Percentiles rank a stretch among this genome's conserved stretches.
Conservation (phyloP, 148 eudicot species). For the Limonium bicolor region DNA sequence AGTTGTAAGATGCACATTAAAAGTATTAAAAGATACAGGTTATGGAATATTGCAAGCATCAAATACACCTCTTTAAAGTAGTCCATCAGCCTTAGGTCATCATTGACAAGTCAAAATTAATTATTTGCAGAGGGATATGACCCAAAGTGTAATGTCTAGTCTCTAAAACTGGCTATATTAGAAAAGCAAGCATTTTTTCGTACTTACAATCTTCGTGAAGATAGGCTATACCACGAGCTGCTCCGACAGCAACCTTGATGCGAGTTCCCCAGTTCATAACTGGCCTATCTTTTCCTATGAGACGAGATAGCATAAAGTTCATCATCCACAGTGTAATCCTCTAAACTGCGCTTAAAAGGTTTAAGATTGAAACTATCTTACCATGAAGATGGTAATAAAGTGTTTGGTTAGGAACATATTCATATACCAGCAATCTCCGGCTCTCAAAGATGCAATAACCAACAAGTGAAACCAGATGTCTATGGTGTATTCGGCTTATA, state of each 20-base stretch:
- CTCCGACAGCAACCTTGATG: constrained; percentile 68
- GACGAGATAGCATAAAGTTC: neutral
- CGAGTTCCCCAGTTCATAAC: constrained; percentile 69
- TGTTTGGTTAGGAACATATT: constrained; percentile 55
- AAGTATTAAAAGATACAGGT: too few species aligned
- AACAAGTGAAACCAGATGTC: constrained; percentile 66
- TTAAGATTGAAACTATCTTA: constrained; percentile 15
- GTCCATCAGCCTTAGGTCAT: too few species aligned
- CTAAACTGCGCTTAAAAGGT: neutral
- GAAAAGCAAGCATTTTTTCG: neutral
- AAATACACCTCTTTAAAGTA: too few species aligned
- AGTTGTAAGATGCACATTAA: too few species aligned
- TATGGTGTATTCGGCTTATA: constrained; percentile 57
- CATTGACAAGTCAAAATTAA: too few species aligned
- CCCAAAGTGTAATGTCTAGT: neutral
- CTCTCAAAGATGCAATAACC: constrained; percentile 56
- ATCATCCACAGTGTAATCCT: neutral
- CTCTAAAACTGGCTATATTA: neutral
- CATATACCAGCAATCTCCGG: constrained; percentile 53
- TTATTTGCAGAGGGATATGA: too few species aligned
- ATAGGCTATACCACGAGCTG: constrained; percentile 55
- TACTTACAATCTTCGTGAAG: constrained; percentile 38
- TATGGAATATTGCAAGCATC: too few species aligned
- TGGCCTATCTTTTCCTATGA: constrained; percentile 32
- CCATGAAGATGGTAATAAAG: constrained; percentile 71